Evolutionary conservation across 129 eudicot genomes (phyloP).

Genomic region (Ambrosia trifida): DNA sequence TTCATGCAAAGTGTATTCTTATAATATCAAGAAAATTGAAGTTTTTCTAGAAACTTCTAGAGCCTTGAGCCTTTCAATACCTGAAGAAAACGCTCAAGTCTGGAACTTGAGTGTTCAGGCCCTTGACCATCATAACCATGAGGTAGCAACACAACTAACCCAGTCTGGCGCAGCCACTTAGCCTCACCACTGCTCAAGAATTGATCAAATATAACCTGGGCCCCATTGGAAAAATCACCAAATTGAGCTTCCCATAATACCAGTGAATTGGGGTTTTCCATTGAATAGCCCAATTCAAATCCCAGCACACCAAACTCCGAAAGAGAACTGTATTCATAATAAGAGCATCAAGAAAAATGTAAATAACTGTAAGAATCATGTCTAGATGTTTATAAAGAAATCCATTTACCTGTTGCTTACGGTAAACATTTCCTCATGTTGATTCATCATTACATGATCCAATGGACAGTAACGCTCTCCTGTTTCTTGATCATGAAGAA

Average conservation of each 20-base stretch:
- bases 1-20: background rate
- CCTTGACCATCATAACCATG: slow-evolving; percentile 99
- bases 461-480: slow-evolving; percentile 87
- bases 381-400: background rate
- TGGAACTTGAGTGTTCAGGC: slow-evolving; percentile 97
- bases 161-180: slow-evolving; percentile 96
- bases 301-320: slow-evolving; percentile 98
- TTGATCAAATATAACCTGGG: slow-evolving; percentile 97
- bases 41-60: background rate
- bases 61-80: slow-evolving; percentile 29
- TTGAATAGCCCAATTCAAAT: slow-evolving; percentile 94
- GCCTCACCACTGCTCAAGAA: slow-evolving; percentile 98
- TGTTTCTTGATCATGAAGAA: slow-evolving; percentile 94
- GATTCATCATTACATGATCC: slow-evolving; percentile 82
- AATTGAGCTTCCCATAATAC: slow-evolving; percentile 99
- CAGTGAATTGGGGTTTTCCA: slow-evolving; percentile 97
- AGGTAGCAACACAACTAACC: slow-evolving; percentile 87
- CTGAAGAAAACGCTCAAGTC: slow-evolving; percentile 98
- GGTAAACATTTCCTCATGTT: slow-evolving; percentile 89
- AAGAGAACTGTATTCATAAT: slow-evolving; percentile 64
- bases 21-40: background rate
- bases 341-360: background rate
- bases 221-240: slow-evolving; percentile 97
- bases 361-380: background rate
- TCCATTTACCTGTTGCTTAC: slow-evolving; percentile 91